Evolutionary conservation across 208 protist species (phyloP).

Genomic region (Trypanosomatidae sp.): DNA sequence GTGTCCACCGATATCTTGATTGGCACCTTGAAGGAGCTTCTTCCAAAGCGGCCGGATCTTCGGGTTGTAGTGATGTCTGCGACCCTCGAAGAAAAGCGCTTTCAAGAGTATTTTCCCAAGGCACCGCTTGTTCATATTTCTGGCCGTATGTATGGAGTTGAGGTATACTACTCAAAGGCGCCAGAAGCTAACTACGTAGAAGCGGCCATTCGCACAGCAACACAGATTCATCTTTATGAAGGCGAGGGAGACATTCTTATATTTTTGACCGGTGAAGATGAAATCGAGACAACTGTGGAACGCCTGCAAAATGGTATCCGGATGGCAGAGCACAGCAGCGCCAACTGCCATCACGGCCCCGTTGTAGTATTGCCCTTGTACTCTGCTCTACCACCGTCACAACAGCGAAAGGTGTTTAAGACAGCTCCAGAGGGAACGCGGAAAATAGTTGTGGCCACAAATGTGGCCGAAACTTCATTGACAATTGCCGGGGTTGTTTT

Average conservation of each 20-base stretch:
- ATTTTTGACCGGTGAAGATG: slow-evolving; percentile 99
- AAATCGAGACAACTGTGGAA: slow-evolving; percentile 98
- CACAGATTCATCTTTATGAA: slow-evolving; percentile 98
- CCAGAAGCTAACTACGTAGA: slow-evolving; percentile 97
- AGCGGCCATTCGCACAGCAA: slow-evolving; percentile 96
- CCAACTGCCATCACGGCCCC: slow-evolving; percentile 71
- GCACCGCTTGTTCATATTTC: slow-evolving; percentile 98
- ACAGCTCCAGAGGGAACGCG: slow-evolving; percentile 80
- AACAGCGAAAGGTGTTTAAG: slow-evolving; percentile 98
- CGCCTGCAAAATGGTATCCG: slow-evolving; percentile 90
- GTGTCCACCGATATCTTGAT: slow-evolving; percentile 99
- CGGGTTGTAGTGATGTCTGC: slow-evolving; percentile 97
- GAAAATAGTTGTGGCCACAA: slow-evolving; percentile 98
- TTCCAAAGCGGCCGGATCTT: slow-evolving; percentile 85
- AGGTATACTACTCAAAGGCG: slow-evolving; percentile 85
- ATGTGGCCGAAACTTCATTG: slow-evolving; percentile 99
- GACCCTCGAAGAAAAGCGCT: slow-evolving; percentile 98
- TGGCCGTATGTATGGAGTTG: slow-evolving; percentile 95
- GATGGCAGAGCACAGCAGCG: slow-evolving; percentile 79
- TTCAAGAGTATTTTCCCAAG: slow-evolving; percentile 97
- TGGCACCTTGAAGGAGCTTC: slow-evolving; percentile 95
- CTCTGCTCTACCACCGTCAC: slow-evolving; percentile 96
- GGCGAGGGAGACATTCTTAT: slow-evolving; percentile 98
- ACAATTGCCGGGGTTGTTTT: slow-evolving; percentile 99
- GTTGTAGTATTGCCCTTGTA: slow-evolving; percentile 97